Evolutionary conservation across 1,284 basidiomycete species (phyloP), one percentile per base, ranked within the genome.

Genomic region (Sporisorium graminicola): DNA sequence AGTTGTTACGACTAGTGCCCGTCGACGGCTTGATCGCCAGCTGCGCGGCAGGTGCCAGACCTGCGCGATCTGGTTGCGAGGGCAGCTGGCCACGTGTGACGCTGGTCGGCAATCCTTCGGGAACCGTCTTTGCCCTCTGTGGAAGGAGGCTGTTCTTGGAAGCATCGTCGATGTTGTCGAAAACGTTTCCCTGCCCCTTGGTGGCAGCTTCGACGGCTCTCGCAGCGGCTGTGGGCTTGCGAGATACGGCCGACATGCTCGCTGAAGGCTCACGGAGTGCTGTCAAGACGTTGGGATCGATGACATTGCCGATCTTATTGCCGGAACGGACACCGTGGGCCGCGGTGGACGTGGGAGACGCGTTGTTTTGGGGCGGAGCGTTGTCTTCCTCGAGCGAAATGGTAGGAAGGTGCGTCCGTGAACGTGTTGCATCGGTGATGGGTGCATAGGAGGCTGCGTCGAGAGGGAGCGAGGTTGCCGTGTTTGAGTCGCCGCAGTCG

Each of bases 161-260:
- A 49, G 27, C 20, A 26, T 74, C 59, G n/a, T 52, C 7, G 8
- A 14, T 40, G n/a, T 20, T 33, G 10, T 63, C 47, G 1, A 43
- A 18, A 24, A 55, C 52, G 31, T 26, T 37, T 16, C 37, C 29
- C 31, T 18, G 44, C 16, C 18, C 14, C 18, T 37, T 55, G 22
- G 26, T 20, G 1, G 16, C 52, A 9, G 29, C 16, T 20, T 7
- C 52, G 9, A 40, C 42, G n/a, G 7, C 54, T 42, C 35, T 56
- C 20, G 22, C 33, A 33, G 37, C 56, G 66, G 29, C 53, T 8
- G 51, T 56, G 16, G 55, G 18, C 33, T 58, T 31, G 6, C 64
- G 64, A 16, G 63, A 53, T 1, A 69, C 63, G 26, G 72, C 51
- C n/a, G 72, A 70, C 72, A 74, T 74, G 63, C 72, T 74, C 8